phyloP scores from a whole-genome alignment of 345 rosid genomes.

The Populus alba region DNA sequence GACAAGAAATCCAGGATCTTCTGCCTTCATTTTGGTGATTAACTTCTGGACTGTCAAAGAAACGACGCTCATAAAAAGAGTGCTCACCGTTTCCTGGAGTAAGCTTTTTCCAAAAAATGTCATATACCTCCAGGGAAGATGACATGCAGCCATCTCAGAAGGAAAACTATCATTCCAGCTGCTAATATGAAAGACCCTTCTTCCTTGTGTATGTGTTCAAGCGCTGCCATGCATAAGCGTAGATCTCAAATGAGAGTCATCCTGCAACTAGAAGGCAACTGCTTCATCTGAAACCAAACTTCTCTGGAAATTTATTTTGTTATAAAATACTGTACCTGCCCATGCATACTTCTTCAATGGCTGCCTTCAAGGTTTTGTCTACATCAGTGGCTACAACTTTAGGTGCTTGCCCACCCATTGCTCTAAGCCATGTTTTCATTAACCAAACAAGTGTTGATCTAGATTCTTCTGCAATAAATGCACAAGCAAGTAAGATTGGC shows the following conservation, averaged over 20 bases:
- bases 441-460: conserved; percentile 21
- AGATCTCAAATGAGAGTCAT: conserved; percentile 57
- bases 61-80: neutral
- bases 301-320: neutral
- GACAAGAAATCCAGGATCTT: neutral
- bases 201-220: conserved; percentile 43
- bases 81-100: neutral
- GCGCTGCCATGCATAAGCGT: conserved; percentile 52
- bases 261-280: conserved; percentile 32
- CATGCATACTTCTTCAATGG: conserved; percentile 36
- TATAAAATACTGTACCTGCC: conserved; percentile 40
- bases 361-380: conserved; percentile 27
- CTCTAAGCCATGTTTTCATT: conserved; percentile 29
- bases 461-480: conserved; percentile 24
- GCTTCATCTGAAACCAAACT: conserved; percentile 1
- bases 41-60: neutral
- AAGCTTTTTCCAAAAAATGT: neutral
- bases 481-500: conserved; percentile 27
- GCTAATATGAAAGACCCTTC: neutral
- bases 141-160: neutral
- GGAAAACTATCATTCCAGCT: neutral
- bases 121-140: neutral
- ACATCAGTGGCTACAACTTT: conserved; percentile 20
- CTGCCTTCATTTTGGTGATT: neutral
- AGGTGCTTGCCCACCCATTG: conserved; percentile 31